These are phyloP conservation scores for Glycyrrhiza uralensis DNA, from an alignment of 306 rosid genomes.

Conservation along the genomic window DNA sequence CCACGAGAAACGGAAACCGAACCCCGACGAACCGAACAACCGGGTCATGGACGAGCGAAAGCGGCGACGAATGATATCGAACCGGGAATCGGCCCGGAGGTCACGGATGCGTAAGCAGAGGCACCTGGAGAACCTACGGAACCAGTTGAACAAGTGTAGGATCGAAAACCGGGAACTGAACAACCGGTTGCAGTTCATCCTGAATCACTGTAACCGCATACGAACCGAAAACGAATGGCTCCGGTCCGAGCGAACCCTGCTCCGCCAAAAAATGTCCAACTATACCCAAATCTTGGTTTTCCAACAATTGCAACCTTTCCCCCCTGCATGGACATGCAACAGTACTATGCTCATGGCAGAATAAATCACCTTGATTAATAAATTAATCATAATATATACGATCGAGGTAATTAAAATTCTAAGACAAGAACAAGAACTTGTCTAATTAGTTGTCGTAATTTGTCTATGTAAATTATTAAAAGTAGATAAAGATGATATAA, in stretches of 20 bases:
- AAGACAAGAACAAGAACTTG: conserved; percentile 22
- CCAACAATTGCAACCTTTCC: conserved; percentile 54
- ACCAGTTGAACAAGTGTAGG: conserved; percentile 67
- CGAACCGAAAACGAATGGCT: conserved; percentile 67
- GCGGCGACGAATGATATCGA: conserved; percentile 81
- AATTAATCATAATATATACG: conserved; percentile 28
- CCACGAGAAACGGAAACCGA: conserved; percentile 7
- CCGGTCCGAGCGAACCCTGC: conserved; percentile 50
- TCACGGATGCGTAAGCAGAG: conserved; percentile 86
- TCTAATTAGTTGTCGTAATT: conserved; percentile 14
- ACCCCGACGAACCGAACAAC: conserved; percentile 22
- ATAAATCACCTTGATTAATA: conserved; percentile 39
- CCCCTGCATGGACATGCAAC: conserved; percentile 61
- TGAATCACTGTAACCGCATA: conserved; percentile 42
- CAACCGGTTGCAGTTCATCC: conserved; percentile 49
- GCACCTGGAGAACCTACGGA: conserved; percentile 81
- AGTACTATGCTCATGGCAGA: conserved; percentile 25
- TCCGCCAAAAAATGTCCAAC: conserved; percentile 47
- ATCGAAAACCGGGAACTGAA: conserved; percentile 66
- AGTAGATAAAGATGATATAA: conserved; percentile 35
- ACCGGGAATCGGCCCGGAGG: conserved; percentile 94
- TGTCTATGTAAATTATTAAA: conserved; percentile 36
- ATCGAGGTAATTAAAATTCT: conserved; percentile 17
- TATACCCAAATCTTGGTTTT: conserved; percentile 50
- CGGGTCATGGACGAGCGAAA: conserved; percentile 58